A percentile compares a stretch with the other conserved stretches of the same genome.
These are phyloP conservation scores for Phlebiopsis flavidoalba DNA, from an alignment of 768 basidiomycete species.

Conservation along the genomic window DNA sequence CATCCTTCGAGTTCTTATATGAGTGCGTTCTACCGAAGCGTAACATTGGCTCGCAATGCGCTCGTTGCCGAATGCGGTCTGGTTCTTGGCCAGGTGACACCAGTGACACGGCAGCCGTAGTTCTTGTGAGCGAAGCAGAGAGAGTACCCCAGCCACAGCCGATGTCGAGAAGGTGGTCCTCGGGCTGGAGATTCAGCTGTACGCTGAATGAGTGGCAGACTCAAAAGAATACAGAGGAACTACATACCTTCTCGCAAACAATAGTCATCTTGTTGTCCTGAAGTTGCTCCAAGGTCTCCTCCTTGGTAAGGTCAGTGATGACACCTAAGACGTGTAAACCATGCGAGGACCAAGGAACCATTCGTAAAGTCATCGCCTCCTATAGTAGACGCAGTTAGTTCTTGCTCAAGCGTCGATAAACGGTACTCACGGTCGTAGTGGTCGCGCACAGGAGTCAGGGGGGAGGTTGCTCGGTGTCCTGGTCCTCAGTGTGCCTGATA, in stretches of 20 bases:
- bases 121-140: conserved; percentile 95
- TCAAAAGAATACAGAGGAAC: background rate
- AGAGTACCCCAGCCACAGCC: conserved; percentile 98
- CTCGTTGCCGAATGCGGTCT: conserved; percentile 88
- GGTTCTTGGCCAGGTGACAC: conserved; percentile 92
- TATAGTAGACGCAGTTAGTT: conserved; percentile 20
- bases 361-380: conserved; percentile 91
- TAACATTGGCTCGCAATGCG: conserved; percentile 80
- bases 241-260: conserved; percentile 75
- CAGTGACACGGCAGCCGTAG: conserved; percentile 93
- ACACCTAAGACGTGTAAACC: conserved; percentile 98
- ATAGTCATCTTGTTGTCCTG: conserved; percentile 98
- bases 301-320: conserved; percentile 58
- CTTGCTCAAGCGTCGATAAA: background rate
- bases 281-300: conserved; percentile 86
- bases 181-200: conserved; percentile 73
- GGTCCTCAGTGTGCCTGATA: conserved; percentile 80
- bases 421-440: conserved; percentile 80
- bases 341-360: conserved; percentile 96
- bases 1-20: background rate
- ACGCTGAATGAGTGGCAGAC: background rate
- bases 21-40: conserved; percentile 29
- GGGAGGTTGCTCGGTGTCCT: conserved; percentile 96
- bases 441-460: no score
- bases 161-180: conserved; percentile 79